Base-by-base conservation (phyloP, 192 early-diverging fungal species). In the Phycomyces nitens region DNA sequence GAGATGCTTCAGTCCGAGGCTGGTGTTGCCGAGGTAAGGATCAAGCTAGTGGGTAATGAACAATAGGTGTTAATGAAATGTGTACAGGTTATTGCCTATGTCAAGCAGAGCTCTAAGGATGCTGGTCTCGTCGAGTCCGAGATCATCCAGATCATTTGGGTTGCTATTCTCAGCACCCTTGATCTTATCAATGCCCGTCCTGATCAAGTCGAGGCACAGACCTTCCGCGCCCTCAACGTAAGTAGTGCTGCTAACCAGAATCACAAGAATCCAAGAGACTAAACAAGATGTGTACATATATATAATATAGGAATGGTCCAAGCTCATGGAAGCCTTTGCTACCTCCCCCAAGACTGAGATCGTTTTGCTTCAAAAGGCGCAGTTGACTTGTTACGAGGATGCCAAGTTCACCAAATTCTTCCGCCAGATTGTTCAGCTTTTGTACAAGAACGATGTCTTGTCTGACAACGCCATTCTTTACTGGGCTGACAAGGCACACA, bases 391-490 rank as follows among this genome's bases (percentile, higher is more conserved):
- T 72, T 94, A 95, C 76, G 88, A 91, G 64, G 91, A 98, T 75
- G 87, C 90, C 5, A 89, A 89, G 53, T 86, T 98, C 62, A 88
- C 87, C 52, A 95, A 93, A 83, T 80, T 84, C 68, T 98, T 92
- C 81, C 84, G 88, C 58, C 80, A 82, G 64, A 92, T 96, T 44
- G 83, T 93, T 52, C 82, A 87, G 51, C 74, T 81, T 27, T 81
- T 98, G 58, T 97, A 98, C 85, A 86, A 94, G 71, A 79, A 89
- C 56, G 96, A 96, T 64, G 92, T 93, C 34, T 74, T 98, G 21
- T 93, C 93, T 5, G 94, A 94, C 62, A 89, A 82, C 60, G 94
- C 94, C 41, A 92, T 98, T 62, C 72, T 97, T 23, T 98, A 94
- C 79, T 98, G 96, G 96, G 82, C 78, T 21, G 87, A 93, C 67